Evolutionary conservation across 108 stramenopile species (phyloP), one percentile per base, ranked within the genome.

Genomic region (Skeletonema grethae): DNA sequence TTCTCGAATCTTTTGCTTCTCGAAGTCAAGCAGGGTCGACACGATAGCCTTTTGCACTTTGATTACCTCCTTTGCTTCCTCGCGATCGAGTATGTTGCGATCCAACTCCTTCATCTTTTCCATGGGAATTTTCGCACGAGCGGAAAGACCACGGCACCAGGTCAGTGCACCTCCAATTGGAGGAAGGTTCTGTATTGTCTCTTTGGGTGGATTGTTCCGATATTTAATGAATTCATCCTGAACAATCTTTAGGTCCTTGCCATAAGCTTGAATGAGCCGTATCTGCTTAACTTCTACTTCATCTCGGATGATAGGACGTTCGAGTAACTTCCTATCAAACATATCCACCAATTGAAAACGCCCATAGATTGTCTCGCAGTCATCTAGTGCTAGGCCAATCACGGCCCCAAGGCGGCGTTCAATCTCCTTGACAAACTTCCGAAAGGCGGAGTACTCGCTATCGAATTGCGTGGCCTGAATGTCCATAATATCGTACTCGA

Each of bases 231-330:
- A 96, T 18, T 92, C 82, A 63, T 96, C 93, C 70, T 96, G 93
- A 43, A 96, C 90, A n/a, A 59, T 65, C 80, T 87, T 89, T 29
- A 96, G 71, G 72, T 96, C 96, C 29, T 75, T 75, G 57, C 89
- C 92, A 74, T 95, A 95, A 16, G 86, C 82, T 69, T 94, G 90
- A 39, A 96, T 88, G n/a, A 96, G 85, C 20, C 59, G 68, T 28
- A 96, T 77, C 64, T 95, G 91, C 79, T 95, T 94, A 78, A 89
- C 87, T 81, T 96, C 92, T 9, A 95, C 87, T 85, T 96, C 95
- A 53, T 95, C 92, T 73, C 91, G 92, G 53, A 96, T 94, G 53
- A 91, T 95, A 50, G 93, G 90, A 16, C 96, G 82, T 67, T 94
- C 90, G 0, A 96, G 86, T 10, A 96, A 86, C 50, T 76, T 63